A percentile compares a stretch with the other conserved stretches of the same genome.
These are phyloP conservation scores for Syzygium malaccense DNA, from an alignment of 441 rosid genomes.

Conservation along the genomic window DNA sequence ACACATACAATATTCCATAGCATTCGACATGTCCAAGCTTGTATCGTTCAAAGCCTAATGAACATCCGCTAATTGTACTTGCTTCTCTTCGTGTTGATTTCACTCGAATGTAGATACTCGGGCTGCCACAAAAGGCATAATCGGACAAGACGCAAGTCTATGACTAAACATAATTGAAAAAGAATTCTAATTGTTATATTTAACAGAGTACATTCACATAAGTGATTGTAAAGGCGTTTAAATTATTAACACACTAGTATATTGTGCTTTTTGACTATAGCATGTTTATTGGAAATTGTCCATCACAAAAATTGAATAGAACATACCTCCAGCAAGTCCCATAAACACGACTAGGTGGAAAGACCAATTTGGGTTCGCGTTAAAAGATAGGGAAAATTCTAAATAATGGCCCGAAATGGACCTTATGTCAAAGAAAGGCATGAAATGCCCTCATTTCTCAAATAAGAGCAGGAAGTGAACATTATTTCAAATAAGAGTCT, in stretches of 20 bases:
- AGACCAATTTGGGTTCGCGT: not conserved
- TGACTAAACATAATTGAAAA: not conserved
- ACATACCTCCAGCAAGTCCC: not conserved
- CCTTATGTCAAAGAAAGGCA: too few species aligned
- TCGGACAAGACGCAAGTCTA: not conserved
- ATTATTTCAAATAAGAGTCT: too few species aligned
- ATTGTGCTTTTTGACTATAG: not conserved
- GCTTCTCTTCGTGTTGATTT: not conserved
- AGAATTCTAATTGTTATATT: not conserved
- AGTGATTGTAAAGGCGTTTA: not conserved
- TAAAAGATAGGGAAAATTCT: not conserved
- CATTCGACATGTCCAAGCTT: not conserved
- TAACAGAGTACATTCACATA: not conserved
- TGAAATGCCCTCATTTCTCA: too few species aligned
- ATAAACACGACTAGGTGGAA: not conserved
- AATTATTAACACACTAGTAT: not conserved
- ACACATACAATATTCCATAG: not conserved
- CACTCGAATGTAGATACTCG: not conserved
- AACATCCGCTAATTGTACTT: not conserved
- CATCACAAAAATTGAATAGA: not conserved
- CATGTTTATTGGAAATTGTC: not conserved
- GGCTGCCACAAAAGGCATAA: not conserved
- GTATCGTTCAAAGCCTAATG: not conserved
- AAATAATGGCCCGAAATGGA: too few species aligned
- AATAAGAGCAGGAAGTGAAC: too few species aligned